These are phyloP conservation scores for Acanthamoeba quina DNA, from an alignment of 208 protist species.

Conservation along the genomic window DNA sequence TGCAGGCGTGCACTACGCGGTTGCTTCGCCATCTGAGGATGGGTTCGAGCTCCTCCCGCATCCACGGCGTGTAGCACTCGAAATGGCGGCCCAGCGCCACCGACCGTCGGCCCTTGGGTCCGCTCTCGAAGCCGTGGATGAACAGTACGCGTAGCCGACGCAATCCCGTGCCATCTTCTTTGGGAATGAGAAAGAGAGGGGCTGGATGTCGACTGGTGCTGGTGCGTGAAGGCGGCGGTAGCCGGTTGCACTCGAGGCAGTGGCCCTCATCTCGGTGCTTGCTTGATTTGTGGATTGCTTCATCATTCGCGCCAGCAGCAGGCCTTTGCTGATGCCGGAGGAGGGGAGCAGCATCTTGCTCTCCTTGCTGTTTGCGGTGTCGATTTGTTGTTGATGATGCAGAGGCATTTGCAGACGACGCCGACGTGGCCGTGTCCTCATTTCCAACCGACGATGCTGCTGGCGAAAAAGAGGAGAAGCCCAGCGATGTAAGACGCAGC, in stretches of 20 bases:
- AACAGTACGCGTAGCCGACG: conserved; percentile 11
- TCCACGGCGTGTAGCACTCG: conserved; percentile 47
- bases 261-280: not conserved
- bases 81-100: conserved; percentile 11
- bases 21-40: conserved; percentile 14
- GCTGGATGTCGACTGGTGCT: not conserved
- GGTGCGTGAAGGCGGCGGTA: too few relatives aligned
- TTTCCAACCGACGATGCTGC: too few relatives aligned
- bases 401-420: too few relatives aligned
- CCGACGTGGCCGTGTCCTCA: too few relatives aligned
- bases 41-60: conserved; percentile 25
- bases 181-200: not conserved
- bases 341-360: too few relatives aligned
- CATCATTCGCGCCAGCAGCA: too few relatives aligned
- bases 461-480: too few relatives aligned
- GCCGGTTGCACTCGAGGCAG: not conserved
- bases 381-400: too few relatives aligned
- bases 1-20: conserved; percentile 25
- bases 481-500: too few relatives aligned
- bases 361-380: too few relatives aligned
- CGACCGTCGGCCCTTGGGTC: conserved; percentile 4
- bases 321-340: too few relatives aligned
- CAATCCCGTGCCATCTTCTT: not conserved
- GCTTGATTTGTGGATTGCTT: too few relatives aligned
- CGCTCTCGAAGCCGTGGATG: conserved; percentile 50